Percentiles rank a stretch among this genome's conserved stretches.
Evolutionary conservation across 2,329 filamentous ascomycete genomes (phyloP).

Genomic region (Ascocoryne sarcoides): DNA sequence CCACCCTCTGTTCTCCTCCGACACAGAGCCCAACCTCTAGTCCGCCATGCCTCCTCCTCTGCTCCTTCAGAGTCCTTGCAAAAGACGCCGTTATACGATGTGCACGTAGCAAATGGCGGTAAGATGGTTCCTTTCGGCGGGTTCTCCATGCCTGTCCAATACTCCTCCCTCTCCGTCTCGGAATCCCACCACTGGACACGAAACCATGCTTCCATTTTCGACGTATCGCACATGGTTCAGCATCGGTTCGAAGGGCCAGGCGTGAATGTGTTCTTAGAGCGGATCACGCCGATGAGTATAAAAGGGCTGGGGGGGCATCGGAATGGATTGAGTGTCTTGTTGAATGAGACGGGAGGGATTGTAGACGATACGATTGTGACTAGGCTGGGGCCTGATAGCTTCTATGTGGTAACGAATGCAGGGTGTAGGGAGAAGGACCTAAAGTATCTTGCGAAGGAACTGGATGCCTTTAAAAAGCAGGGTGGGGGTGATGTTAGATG

Average conservation of each 20-base stretch:
- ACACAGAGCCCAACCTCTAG: not conserved
- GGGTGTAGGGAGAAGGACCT: conserved; percentile 85
- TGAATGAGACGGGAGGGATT: conserved; percentile 78
- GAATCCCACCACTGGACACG: conserved; percentile 89
- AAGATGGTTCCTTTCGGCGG: conserved; percentile 98
- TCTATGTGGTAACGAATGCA: conserved; percentile 94
- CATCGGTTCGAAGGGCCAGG: conserved; percentile 76
- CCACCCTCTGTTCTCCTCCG: conserved; percentile 5
- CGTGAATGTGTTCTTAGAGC: conserved; percentile 73
- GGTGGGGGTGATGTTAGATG: conserved; percentile 53
- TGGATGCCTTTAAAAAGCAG: conserved; percentile 49
- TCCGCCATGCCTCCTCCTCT: conserved; percentile 17
- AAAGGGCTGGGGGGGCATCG: conserved; percentile 54
- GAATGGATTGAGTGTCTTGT: conserved; percentile 75
- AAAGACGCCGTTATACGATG: conserved; percentile 68
- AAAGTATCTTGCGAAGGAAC: conserved; percentile 62
- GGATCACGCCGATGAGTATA: conserved; percentile 70
- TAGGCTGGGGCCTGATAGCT: conserved; percentile 61
- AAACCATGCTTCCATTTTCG: conserved; percentile 80
- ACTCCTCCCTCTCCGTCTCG: conserved; percentile 64
- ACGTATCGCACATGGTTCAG: conserved; percentile 95
- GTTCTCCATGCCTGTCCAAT: conserved; percentile 88
- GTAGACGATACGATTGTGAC: conserved; percentile 92
- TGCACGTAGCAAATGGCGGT: conserved; percentile 68
- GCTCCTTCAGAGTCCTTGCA: conserved; percentile 31